A percentile compares a stretch with the other conserved stretches of the same genome.
Evolutionary conservation across 164 flowering plant genomes (phyloP).

Genomic region (Vitis labrusca): DNA sequence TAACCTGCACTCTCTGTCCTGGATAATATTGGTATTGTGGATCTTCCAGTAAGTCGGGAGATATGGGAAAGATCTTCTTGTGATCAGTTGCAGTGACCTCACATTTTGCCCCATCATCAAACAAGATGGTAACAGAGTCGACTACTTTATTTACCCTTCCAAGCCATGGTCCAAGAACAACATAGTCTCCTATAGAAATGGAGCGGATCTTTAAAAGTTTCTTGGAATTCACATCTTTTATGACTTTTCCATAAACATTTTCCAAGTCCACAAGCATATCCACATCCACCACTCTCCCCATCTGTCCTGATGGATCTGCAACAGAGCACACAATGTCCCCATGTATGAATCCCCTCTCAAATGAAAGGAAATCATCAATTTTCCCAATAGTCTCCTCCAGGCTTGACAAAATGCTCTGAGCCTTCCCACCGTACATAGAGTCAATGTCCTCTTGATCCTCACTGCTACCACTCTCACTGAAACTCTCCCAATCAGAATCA

Average conservation of each 20-base stretch:
- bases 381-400: slow-evolving; percentile 80
- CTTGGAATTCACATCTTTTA: slow-evolving; percentile 56
- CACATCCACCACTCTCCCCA: slow-evolving; percentile 69
- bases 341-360: slow-evolving; percentile 64
- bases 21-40: slow-evolving; percentile 72
- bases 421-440: slow-evolving; percentile 62
- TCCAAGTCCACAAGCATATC: slow-evolving; percentile 75
- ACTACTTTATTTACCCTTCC: slow-evolving; percentile 72
- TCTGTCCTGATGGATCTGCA: slow-evolving; percentile 72
- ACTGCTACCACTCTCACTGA: slow-evolving; percentile 67
- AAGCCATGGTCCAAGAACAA: slow-evolving; percentile 79
- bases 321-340: slow-evolving; percentile 75
- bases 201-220: slow-evolving; percentile 58
- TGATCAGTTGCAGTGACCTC: slow-evolving; percentile 46
- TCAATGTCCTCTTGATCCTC: slow-evolving; percentile 72
- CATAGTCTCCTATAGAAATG: slow-evolving; percentile 70
- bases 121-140: slow-evolving; percentile 58
- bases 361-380: slow-evolving; percentile 87
- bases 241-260: slow-evolving; percentile 43
- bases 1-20: slow-evolving; percentile 73
- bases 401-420: slow-evolving; percentile 70
- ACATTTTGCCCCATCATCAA: slow-evolving; percentile 84
- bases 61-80: slow-evolving; percentile 50
- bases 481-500: slow-evolving; percentile 70
- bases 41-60: slow-evolving; percentile 67